These are phyloP conservation scores for Schizothecium vesticola DNA, from an alignment of 495 filamentous ascomycete species.

Conservation along the genomic window DNA sequence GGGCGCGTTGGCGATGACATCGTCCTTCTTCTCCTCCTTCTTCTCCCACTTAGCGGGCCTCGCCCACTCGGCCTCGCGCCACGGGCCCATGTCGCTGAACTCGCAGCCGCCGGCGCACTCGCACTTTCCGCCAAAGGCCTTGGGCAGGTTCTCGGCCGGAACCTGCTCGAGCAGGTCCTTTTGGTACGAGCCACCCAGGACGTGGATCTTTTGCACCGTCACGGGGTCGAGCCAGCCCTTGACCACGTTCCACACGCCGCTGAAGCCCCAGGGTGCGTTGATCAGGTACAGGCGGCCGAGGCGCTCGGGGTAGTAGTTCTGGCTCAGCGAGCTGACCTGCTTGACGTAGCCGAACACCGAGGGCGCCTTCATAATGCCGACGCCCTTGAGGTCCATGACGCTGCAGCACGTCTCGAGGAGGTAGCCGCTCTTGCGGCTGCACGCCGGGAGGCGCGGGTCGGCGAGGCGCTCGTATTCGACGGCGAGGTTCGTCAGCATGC, in stretches of 20 bases:
- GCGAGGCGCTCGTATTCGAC: constrained; percentile 93
- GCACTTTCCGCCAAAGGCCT: constrained; percentile 79
- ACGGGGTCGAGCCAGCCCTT: constrained; percentile 94
- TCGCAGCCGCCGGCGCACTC: constrained; percentile 77
- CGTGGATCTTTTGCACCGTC: constrained; percentile 91
- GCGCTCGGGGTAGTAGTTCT: constrained; percentile 98
- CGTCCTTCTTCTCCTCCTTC: constrained; percentile 21
- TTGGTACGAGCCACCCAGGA: constrained; percentile 77
- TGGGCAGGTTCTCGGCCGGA: constrained; percentile 84
- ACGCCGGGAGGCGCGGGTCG: constrained; percentile 89
- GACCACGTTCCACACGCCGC: constrained; percentile 72
- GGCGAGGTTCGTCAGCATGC: constrained; percentile 94
- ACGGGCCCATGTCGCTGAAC: constrained; percentile 86
- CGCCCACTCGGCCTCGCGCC: constrained; percentile 75
- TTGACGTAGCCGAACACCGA: constrained; percentile 72
- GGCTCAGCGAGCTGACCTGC: constrained; percentile 61
- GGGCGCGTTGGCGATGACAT: constrained; percentile 8
- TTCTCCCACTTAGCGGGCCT: constrained; percentile 65
- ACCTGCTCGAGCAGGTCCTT: constrained; percentile 78
- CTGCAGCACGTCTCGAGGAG: constrained; percentile 96
- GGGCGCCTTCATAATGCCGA: constrained; percentile 71
- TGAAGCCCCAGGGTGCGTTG: constrained; percentile 95
- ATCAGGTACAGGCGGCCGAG: constrained; percentile 85
- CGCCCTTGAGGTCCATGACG: constrained; percentile 94
- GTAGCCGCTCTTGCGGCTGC: constrained; percentile 83